Evolutionary conservation across 306 rosid genomes (phyloP).

Genomic region (Rubus parviflorus): DNA sequence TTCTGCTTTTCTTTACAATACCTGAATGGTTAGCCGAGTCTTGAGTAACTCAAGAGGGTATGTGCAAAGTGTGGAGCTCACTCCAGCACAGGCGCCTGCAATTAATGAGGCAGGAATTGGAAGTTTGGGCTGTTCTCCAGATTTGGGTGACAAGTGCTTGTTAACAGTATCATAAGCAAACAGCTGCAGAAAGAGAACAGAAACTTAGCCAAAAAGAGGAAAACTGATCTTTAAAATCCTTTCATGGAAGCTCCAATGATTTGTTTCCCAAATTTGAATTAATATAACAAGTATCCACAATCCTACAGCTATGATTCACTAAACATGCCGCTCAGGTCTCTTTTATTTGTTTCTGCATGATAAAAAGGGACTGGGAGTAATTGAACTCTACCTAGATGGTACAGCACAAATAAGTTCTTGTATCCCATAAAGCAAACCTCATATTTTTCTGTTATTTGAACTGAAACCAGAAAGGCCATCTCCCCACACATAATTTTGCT

Average conservation of each 20-base stretch:
- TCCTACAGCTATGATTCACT: background rate
- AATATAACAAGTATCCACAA: background rate
- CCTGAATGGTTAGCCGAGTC: constrained; percentile 95
- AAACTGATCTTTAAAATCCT: background rate
- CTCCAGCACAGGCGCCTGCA: constrained; percentile 99
- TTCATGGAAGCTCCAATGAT: background rate
- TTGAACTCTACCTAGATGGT: background rate
- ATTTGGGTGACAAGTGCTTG: constrained; percentile 64
- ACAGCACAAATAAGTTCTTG: background rate
- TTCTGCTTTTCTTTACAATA: constrained; percentile 24
- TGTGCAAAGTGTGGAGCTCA: constrained; percentile 82
- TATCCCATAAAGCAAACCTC: background rate
- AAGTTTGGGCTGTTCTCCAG: constrained; percentile 73
- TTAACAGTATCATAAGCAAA: constrained; percentile 93
- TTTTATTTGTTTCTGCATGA: background rate
- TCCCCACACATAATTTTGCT: background rate
- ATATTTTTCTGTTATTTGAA: background rate
- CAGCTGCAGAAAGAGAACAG: constrained; percentile 59
- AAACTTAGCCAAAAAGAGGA: constrained; percentile 19
- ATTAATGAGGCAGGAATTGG: constrained; percentile 83
- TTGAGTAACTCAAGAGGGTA: constrained; percentile 92
- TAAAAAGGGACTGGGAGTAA: background rate
- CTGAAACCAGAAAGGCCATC: constrained; percentile 1
- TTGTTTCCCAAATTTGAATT: background rate
- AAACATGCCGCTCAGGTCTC: background rate